A percentile compares a stretch with the other conserved stretches of the same genome.
Conservation (phyloP, 2,329 filamentous ascomycete genomes). For the Pestalotiopsis sp. region DNA sequence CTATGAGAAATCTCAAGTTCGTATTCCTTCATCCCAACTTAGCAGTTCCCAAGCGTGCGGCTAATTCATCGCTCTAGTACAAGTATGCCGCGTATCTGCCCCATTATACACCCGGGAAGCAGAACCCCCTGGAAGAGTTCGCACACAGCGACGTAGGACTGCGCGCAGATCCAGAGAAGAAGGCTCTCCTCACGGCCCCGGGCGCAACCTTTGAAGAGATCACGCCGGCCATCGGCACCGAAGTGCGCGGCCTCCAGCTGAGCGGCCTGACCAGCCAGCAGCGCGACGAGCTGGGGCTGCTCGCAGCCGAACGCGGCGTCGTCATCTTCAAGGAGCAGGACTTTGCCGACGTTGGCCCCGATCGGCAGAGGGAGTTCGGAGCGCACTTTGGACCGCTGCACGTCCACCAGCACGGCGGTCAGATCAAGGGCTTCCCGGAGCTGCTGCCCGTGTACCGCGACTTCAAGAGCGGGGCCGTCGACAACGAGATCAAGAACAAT, state of each 20-base stretch:
- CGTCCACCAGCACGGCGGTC: slow-evolving; percentile 15
- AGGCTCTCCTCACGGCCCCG: slow-evolving; percentile 11
- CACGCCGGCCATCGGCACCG: slow-evolving; percentile 19
- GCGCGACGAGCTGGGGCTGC: slow-evolving; percentile 27
- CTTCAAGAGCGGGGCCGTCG: slow-evolving; percentile 19
- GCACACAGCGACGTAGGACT: slow-evolving; percentile 11
- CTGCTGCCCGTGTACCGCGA: slow-evolving; percentile 14
- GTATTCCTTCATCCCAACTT: not conserved
- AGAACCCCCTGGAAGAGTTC: slow-evolving; percentile 12
- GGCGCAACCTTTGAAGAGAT: slow-evolving; percentile 14
- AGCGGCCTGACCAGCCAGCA: slow-evolving; percentile 19
- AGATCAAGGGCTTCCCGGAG: slow-evolving; percentile 13
- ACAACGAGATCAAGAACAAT: slow-evolving; percentile 24
- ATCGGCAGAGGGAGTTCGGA: slow-evolving; percentile 20
- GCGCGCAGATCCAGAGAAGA: slow-evolving; percentile 14
- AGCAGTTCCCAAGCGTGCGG: not conserved
- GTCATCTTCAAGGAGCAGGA: slow-evolving; percentile 23
- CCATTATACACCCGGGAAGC: slow-evolving; percentile 14
- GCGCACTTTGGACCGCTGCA: slow-evolving; percentile 20
- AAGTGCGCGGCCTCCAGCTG: slow-evolving; percentile 24
- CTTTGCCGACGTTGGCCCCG: slow-evolving; percentile 18
- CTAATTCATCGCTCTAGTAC: not conserved
- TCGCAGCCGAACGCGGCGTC: slow-evolving; percentile 29
- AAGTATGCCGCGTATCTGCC: slow-evolving; percentile 12
- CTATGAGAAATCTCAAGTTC: slow-evolving; percentile 11